Evolutionary conservation across 176 grass and related monocot species (phyloP).

Genomic region (Leersia perrieri): DNA sequence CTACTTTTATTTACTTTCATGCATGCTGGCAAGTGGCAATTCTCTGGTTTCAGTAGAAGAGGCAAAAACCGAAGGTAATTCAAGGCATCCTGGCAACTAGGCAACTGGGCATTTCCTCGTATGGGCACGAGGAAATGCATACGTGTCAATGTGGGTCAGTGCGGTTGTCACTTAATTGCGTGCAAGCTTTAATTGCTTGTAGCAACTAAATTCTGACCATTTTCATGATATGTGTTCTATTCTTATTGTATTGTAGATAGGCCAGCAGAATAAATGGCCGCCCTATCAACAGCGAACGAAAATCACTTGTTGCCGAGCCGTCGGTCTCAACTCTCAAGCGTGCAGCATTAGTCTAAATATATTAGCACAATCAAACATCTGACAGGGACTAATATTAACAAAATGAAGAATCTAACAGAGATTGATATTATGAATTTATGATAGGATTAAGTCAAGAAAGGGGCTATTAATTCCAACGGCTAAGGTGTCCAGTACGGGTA

Average conservation of each 20-base stretch:
- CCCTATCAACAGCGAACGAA: not conserved
- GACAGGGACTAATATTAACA: not conserved
- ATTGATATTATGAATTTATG: not conserved
- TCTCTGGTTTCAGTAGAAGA: not conserved
- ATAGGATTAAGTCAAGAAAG: not conserved
- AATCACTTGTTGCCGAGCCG: not conserved
- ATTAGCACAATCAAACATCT: not conserved
- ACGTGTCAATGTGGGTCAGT: not conserved
- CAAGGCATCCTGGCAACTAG: not conserved
- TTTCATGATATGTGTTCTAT: not conserved
- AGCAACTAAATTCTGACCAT: not conserved
- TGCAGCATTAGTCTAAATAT: not conserved
- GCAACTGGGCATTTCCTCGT: not conserved
- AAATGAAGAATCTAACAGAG: too few relatives aligned
- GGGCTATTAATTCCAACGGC: not conserved
- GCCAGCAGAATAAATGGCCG: not conserved
- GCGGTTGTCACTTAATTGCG: not conserved
- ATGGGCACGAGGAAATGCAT: not conserved
- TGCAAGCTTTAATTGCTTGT: conserved; percentile 38
- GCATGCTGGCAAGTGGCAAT: not conserved
- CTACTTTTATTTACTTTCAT: not conserved
- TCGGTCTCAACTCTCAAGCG: conserved; percentile 13
- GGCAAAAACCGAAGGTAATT: not conserved
- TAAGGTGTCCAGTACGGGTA: not conserved
- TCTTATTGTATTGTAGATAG: not conserved